phyloP scores from a whole-genome alignment of 2,329 filamentous ascomycete species.

The Beauveria australis region DNA sequence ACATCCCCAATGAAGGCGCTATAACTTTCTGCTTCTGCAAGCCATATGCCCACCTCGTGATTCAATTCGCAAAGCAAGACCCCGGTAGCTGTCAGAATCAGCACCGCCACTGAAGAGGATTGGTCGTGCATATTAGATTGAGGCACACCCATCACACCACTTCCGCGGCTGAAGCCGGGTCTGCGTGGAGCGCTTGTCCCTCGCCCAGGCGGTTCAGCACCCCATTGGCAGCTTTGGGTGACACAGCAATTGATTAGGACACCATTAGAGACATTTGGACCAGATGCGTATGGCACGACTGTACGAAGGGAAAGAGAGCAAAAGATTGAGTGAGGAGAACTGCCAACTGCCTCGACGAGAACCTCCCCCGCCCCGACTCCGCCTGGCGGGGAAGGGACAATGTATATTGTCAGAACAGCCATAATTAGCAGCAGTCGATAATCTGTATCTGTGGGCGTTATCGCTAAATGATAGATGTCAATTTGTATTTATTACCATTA shows the following conservation, averaged over 20 bases:
- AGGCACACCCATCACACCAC: not conserved
- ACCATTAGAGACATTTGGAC: not conserved
- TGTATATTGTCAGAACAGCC: too few relatives aligned
- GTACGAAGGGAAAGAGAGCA: not conserved
- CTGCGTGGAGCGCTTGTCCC: not conserved
- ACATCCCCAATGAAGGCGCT: not conserved
- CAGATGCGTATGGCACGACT: too few relatives aligned
- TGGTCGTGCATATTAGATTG: not conserved
- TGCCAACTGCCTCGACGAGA: too few relatives aligned
- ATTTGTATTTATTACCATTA: too few relatives aligned
- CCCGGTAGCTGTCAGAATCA: not conserved
- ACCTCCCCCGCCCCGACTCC: too few relatives aligned
- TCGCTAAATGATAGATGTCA: too few relatives aligned
- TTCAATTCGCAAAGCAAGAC: not conserved
- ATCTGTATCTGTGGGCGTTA: too few relatives aligned
- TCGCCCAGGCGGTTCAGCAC: not conserved
- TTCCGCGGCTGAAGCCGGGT: not conserved
- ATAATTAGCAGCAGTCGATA: too few relatives aligned
- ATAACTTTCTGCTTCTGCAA: not conserved
- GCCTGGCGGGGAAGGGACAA: too few relatives aligned
- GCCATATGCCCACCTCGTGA: not conserved
- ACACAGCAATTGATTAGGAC: not conserved
- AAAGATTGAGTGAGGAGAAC: too few relatives aligned
- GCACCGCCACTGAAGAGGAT: not conserved
- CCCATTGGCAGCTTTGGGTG: not conserved